A percentile compares a stretch with the other conserved stretches of the same genome.
Evolutionary conservation across 805 yeast species (phyloP).

Genomic region (Jamesozyma jinghongensis): DNA sequence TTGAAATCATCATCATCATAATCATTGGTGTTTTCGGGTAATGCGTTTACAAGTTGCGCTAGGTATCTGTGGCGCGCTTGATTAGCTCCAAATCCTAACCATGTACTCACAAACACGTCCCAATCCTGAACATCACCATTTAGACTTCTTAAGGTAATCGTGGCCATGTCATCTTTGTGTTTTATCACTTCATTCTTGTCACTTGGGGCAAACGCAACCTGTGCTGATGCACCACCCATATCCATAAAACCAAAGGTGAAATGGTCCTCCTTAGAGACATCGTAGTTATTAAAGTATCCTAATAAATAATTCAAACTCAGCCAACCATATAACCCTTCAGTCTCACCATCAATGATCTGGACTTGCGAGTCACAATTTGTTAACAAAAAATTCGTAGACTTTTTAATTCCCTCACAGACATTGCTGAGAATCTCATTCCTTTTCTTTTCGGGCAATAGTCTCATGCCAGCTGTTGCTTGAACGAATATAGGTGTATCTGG

Average conservation of each 20-base stretch:
- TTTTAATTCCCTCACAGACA: conserved; percentile 49
- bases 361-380: conserved; percentile 59
- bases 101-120: conserved; percentile 87
- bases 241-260: conserved; percentile 90
- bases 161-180: conserved; percentile 67
- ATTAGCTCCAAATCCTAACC: conserved; percentile 98
- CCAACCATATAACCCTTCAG: conserved; percentile 97
- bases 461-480: conserved; percentile 97
- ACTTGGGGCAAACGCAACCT: conserved; percentile 84
- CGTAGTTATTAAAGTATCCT: conserved; percentile 49
- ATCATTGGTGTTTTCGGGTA: conserved; percentile 41
- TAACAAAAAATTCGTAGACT: conserved; percentile 47
- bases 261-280: conserved; percentile 30
- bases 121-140: conserved; percentile 67
- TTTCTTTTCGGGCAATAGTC: conserved; percentile 52
- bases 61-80: conserved; percentile 76
- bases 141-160: conserved; percentile 53
- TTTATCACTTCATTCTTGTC: conserved; percentile 45
- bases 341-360: conserved; percentile 84
- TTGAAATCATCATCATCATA: conserved; percentile 38
- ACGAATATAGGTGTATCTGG: conserved; percentile 74
- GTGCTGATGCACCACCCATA: conserved; percentile 99
- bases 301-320: conserved; percentile 77
- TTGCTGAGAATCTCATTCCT: conserved; percentile 46
- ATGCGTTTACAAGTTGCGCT: conserved; percentile 41